Base-by-base conservation (phyloP, 345 rosid species). In the Draba incana region DNA sequence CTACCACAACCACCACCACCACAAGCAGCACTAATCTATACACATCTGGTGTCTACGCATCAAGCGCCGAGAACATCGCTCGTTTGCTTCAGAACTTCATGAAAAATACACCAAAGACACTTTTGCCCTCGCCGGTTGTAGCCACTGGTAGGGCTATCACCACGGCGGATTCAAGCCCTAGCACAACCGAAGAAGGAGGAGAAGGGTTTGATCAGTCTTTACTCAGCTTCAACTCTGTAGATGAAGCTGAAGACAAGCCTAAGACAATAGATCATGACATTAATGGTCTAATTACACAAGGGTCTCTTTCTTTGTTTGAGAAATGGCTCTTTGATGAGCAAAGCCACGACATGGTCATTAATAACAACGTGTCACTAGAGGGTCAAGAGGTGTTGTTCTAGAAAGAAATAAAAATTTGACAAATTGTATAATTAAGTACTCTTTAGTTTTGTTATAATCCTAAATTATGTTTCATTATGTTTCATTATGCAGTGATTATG, bases 301-400 rank as follows among this genome's bases (percentile, higher is more conserved):
- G 76, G 42, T 84, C 90, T 9, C 79, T 87, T 46, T 69, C 75
- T 15, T 49, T 84, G 70, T 81, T 87, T 14, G 93, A 87, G 84
- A 87, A 84, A 66, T 87, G 93, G 93, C 84, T 85, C 14, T 78
- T 84, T 71, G 93, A 87, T 49, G 93, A 87, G 60, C 86, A 82
- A 57, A 76, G 65, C 68, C 77, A 80, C 15, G 86, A 83, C 47
- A 66, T 76, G 68, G 46, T 67, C 57, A 46, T 30, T 25, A 55
- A 54, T 49, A 56, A 55, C 23, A 66, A 51, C 48, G 59, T 85
- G 77, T 65, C 87, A 41, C 57, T 83, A 57, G 82, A 68, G 33
- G 84, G 86, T 33, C 47, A 58, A 64, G 37, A 63, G 44, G 76
- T 35, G 33, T 68, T 79, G 57, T 80, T 81, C 72, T 80, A 75